Conservation (phyloP, 345 rosid genomes). For the Gossypium ekmanianum region DNA sequence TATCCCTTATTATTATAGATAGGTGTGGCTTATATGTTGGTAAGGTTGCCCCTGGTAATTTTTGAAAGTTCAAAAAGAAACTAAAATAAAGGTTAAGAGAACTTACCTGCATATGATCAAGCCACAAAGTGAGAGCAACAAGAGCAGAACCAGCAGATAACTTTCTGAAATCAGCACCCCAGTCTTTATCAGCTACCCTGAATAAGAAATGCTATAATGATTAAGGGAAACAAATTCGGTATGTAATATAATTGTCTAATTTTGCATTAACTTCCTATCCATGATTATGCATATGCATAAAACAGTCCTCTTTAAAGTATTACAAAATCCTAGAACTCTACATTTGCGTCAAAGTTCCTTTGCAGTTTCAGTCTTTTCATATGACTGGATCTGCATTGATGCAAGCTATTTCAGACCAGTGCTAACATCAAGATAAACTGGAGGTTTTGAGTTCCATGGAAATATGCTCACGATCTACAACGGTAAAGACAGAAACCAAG, state of each 20-base stretch:
- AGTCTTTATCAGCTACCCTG: slow-evolving; percentile 92
- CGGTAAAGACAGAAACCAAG: background rate
- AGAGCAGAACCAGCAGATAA: slow-evolving; percentile 95
- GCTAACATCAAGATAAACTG: background rate
- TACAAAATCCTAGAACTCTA: background rate
- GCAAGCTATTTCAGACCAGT: background rate
- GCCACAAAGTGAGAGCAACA: slow-evolving; percentile 92
- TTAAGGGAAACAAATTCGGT: background rate
- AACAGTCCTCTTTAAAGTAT: background rate
- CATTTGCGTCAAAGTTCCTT: background rate
- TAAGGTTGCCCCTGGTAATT: background rate
- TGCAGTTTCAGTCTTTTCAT: background rate
- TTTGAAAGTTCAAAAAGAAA: slow-evolving; percentile 10
- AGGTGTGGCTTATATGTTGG: background rate
- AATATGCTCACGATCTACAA: background rate
- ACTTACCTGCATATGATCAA: slow-evolving; percentile 89
- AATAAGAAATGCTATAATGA: slow-evolving; percentile 23
- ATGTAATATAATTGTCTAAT: background rate
- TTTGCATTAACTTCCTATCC: background rate
- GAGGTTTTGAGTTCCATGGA: background rate
- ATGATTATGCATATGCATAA: background rate
- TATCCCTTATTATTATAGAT: background rate
- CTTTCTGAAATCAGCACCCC: slow-evolving; percentile 97
- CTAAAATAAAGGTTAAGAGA: slow-evolving; percentile 16
- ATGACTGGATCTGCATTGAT: background rate